Conservation (phyloP, 2,329 filamentous ascomycete genomes). For the Didymella sp. region DNA sequence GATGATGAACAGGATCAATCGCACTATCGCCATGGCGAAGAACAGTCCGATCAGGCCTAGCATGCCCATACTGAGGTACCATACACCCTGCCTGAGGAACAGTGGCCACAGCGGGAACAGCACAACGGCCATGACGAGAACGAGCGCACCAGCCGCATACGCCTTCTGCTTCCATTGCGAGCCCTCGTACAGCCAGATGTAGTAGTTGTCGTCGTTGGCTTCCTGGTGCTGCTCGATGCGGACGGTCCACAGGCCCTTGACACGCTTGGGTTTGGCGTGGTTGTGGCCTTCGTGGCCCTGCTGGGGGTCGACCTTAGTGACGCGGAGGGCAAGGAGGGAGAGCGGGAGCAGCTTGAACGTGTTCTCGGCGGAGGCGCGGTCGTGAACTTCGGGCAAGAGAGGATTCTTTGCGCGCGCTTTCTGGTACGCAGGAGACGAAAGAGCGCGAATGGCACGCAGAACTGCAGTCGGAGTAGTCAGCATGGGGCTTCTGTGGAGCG, state of each 20-base stretch:
- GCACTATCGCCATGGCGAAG: slow-evolving; percentile 97
- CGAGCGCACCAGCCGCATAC: slow-evolving; percentile 82
- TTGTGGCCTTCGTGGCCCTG: slow-evolving; percentile 71
- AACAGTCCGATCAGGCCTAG: slow-evolving; percentile 88
- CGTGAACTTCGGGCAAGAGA: slow-evolving; percentile 83
- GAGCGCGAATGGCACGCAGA: slow-evolving; percentile 90
- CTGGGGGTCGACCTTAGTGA: slow-evolving; percentile 76
- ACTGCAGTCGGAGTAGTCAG: slow-evolving; percentile 61
- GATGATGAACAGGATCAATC: slow-evolving; percentile 89
- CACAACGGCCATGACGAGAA: slow-evolving; percentile 85
- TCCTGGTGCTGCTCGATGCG: slow-evolving; percentile 97
- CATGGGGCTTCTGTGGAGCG: not conserved
- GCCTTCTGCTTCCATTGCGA: slow-evolving; percentile 93
- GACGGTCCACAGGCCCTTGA: slow-evolving; percentile 97
- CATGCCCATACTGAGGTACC: slow-evolving; percentile 96
- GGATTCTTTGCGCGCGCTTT: slow-evolving; percentile 91
- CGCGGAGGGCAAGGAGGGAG: slow-evolving; percentile 90
- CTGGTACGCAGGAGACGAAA: slow-evolving; percentile 86
- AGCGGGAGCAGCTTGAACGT: slow-evolving; percentile 93
- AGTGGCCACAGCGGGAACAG: slow-evolving; percentile 97
- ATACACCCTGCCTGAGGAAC: slow-evolving; percentile 88
- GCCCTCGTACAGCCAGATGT: slow-evolving; percentile 95
- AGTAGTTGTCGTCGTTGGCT: slow-evolving; percentile 84
- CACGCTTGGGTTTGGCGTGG: slow-evolving; percentile 71
- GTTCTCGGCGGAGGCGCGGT: slow-evolving; percentile 89